phyloP scores from a whole-genome alignment of 75 land plant species.

The Picea glauca region DNA sequence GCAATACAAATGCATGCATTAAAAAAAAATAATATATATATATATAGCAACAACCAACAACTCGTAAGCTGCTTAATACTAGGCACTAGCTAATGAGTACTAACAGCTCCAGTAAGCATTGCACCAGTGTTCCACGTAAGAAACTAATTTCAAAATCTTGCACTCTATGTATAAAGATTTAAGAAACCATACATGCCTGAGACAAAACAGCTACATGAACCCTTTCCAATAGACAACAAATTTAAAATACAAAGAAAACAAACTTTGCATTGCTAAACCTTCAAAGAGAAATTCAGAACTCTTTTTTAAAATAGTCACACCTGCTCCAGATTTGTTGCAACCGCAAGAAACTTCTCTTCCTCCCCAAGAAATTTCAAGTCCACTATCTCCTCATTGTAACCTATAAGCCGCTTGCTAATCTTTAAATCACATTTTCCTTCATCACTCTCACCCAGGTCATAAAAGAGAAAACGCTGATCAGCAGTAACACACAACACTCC shows the following conservation, averaged over 20 bases:
- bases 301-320: slow-evolving; percentile 20
- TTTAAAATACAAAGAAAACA: not conserved
- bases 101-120: not conserved
- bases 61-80: not conserved
- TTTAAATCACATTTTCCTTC: slow-evolving; percentile 40
- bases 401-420: slow-evolving; percentile 70
- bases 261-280: not conserved
- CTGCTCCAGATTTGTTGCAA: slow-evolving; percentile 94
- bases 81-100: not conserved
- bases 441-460: slow-evolving; percentile 23
- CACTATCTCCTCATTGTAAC: slow-evolving; percentile 82
- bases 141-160: not conserved
- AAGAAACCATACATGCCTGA: too few species aligned
- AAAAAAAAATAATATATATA: not conserved
- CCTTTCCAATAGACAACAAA: not conserved
- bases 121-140: not conserved
- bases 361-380: slow-evolving; percentile 88
- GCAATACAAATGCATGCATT: not conserved
- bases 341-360: slow-evolving; percentile 75
- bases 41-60: not conserved
- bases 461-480: slow-evolving; percentile 92
- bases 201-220: too few species aligned
- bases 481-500: slow-evolving; percentile 84
- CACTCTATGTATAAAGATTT: too few species aligned
- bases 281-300: not conserved